Base-by-base conservation (phyloP, 2,329 filamentous ascomycete species). In the Laburnicola sp. region DNA sequence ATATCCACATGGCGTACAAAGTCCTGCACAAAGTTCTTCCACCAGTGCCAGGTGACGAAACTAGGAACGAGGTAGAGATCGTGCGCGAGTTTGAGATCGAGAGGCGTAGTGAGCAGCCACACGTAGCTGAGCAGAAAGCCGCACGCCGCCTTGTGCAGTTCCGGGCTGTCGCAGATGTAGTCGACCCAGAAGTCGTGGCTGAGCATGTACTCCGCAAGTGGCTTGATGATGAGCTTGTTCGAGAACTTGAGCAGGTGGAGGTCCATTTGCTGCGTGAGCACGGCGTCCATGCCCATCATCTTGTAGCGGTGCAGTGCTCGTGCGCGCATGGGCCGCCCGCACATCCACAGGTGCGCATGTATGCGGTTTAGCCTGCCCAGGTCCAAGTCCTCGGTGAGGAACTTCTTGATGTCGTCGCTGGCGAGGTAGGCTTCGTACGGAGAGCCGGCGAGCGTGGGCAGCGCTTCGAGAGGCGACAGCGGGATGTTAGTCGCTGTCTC, bases 291-390 rank as follows among this genome's bases (percentile, higher is more conserved):
- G 11, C 66, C 61, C 44, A 69, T 54, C 70, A 73, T 72, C 34
- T 58, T 63, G 58, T 73, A 71, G 6, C 70, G 63, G 38, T 73
- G 70, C 22, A 73, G 54, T 3, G 69, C 65, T 2, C 68, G 58
- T 2, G 66, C 69, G 38, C 68, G 66, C 64, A 74, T 64, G 1
- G 70, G 70, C 1, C 70, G 65, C 3, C 70, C 70, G 1, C 65
- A 66, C 70, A 71, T 71, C 70, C 70, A 73, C 3, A 73, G 61
- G 10, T 66, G 64, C 4, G 50, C 46, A 56, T 73, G 68, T 28
- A 73, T 71, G 4, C 51, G 54, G 41, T 73, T 71, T 25, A 73
- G 52, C 2, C 70, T 61, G 5, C 35, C 42, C 2, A 72, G 63
- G 26, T 71, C 58, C 5, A 73, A 57, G 11, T 72, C 68, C 4